Evolutionary conservation across 73 alveolate genomes (phyloP).

Genomic region (Stentor roeselii): DNA sequence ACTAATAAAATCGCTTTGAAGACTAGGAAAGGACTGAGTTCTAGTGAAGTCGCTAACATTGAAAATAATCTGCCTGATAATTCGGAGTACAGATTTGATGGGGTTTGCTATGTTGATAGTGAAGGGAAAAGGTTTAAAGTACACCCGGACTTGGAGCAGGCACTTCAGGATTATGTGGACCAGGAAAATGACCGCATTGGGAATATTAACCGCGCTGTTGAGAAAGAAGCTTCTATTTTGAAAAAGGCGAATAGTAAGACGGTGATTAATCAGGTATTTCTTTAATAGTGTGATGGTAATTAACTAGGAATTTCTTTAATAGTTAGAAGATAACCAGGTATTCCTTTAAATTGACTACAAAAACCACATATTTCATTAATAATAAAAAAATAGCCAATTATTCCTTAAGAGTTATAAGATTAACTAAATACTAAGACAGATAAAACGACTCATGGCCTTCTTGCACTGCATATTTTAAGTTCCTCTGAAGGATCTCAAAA

Average conservation of each 20-base stretch:
- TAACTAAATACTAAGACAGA: neutral
- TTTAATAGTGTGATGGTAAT: neutral
- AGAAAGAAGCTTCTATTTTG: slow-evolving; percentile 30
- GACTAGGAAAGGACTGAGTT: slow-evolving; percentile 34
- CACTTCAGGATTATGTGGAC: slow-evolving; percentile 36
- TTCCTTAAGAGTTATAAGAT: too few species aligned
- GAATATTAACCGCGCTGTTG: slow-evolving; percentile 43
- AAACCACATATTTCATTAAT: too few species aligned
- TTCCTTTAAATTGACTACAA: too few species aligned
- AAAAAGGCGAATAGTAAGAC: neutral
- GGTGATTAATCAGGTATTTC: slow-evolving; percentile 2
- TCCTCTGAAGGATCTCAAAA: slow-evolving; percentile 46
- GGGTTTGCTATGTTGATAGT: slow-evolving; percentile 38
- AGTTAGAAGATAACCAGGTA: too few species aligned
- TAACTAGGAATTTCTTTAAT: neutral
- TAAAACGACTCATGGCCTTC: slow-evolving; percentile 65
- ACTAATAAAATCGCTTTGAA: slow-evolving; percentile 30
- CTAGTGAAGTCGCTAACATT: slow-evolving; percentile 42
- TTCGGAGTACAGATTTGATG: slow-evolving; percentile 45
- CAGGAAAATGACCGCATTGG: slow-evolving; percentile 53
- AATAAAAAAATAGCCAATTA: too few species aligned
- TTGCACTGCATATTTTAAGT: slow-evolving; percentile 64
- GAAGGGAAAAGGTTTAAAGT: slow-evolving; percentile 32
- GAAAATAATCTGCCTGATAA: slow-evolving; percentile 40
- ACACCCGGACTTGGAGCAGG: slow-evolving; percentile 46